Percentiles rank a stretch among this genome's conserved stretches.
phyloP scores from a whole-genome alignment of 148 eudicot genomes.

The Vaccinium macrocarpon region DNA sequence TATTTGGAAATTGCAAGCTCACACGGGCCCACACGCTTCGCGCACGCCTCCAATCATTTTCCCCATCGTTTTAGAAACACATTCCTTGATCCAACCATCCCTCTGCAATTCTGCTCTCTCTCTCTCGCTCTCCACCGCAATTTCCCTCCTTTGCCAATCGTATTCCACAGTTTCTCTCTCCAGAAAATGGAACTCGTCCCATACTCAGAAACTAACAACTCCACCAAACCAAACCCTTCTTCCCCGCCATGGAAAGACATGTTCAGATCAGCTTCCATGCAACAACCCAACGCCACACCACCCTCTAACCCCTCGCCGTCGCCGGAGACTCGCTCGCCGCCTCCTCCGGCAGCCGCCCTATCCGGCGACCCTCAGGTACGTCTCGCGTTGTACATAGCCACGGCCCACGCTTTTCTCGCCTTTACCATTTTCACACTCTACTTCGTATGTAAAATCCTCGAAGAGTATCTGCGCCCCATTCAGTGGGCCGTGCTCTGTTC shows the following conservation, averaged over 20 bases:
- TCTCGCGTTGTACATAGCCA: constrained; percentile 75
- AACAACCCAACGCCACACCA: constrained; percentile 12
- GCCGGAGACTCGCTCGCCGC: neutral
- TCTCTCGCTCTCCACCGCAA: neutral
- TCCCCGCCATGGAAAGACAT: constrained; percentile 61
- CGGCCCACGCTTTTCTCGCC: constrained; percentile 84
- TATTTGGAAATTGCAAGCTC: neutral
- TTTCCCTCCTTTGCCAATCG: no score
- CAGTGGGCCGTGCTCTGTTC: constrained; percentile 91
- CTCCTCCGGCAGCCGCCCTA: constrained; percentile 1
- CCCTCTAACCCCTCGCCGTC: constrained; percentile 22
- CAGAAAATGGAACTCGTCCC: constrained; percentile 57
- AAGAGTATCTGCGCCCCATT: constrained; percentile 71
- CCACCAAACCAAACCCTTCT: constrained; percentile 23
- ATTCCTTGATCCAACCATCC: neutral
- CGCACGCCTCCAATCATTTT: neutral
- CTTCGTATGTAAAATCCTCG: constrained; percentile 61
- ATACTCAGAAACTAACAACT: constrained; percentile 45
- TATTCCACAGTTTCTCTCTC: no score
- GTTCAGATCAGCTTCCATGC: constrained; percentile 26
- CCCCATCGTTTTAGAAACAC: neutral
- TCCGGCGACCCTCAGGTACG: constrained; percentile 70
- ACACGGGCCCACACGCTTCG: neutral
- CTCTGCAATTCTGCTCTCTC: neutral
- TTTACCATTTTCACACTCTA: constrained; percentile 64